Conservation (phyloP, 1,139 yeast genomes). For the Saccharomycopsis hybrid region DNA sequence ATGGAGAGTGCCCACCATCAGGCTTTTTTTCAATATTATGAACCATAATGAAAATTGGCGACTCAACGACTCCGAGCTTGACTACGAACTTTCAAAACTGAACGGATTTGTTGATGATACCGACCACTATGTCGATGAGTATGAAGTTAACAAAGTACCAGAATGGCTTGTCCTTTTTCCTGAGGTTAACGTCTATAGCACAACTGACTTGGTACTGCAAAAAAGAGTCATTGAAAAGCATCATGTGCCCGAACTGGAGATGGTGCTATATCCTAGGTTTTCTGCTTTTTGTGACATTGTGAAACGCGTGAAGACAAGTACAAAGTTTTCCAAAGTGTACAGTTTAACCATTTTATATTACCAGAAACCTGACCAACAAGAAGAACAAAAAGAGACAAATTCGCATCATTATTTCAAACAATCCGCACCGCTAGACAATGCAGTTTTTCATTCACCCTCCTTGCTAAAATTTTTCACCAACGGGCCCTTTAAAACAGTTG, state of each 20-base stretch:
- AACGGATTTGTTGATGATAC: background rate
- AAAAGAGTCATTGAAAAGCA: slow-evolving; percentile 43
- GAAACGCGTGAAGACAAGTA: slow-evolving; percentile 31
- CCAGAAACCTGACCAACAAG: slow-evolving; percentile 22
- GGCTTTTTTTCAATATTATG: slow-evolving; percentile 37
- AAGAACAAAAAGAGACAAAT: background rate
- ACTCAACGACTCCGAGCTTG: slow-evolving; percentile 31
- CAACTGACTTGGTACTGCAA: slow-evolving; percentile 41
- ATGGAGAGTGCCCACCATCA: slow-evolving; percentile 49
- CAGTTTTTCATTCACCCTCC: slow-evolving; percentile 36
- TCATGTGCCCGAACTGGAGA: slow-evolving; percentile 44
- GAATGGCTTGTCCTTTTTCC: slow-evolving; percentile 60
- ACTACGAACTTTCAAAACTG: slow-evolving; percentile 18
- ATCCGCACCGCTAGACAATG: slow-evolving; percentile 1
- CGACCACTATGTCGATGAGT: too few relatives aligned
- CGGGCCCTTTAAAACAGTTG: slow-evolving; percentile 34
- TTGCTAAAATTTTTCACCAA: slow-evolving; percentile 49
- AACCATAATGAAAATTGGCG: slow-evolving; percentile 64
- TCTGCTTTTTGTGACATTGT: slow-evolving; percentile 27
- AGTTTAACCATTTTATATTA: slow-evolving; percentile 49
- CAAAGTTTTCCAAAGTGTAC: slow-evolving; percentile 35
- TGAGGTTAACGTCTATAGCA: slow-evolving; percentile 62
- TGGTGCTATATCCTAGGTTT: slow-evolving; percentile 63
- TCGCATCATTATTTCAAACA: too few relatives aligned
- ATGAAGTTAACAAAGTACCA: slow-evolving; percentile 10